phyloP scores from a whole-genome alignment of 257 asterid genomes.

The Primulina tabacum region DNA sequence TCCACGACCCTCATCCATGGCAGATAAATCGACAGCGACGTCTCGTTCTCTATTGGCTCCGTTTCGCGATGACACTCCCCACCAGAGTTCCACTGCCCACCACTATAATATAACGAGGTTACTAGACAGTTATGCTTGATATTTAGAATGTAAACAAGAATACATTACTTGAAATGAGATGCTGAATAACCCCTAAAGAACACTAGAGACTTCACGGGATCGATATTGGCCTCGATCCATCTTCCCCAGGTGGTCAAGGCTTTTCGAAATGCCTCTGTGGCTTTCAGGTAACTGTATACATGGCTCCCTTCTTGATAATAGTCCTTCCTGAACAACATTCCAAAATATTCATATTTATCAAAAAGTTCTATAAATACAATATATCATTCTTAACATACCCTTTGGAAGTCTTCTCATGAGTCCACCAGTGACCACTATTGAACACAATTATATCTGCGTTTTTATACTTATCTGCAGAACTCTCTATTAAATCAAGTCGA shows the following conservation, averaged over 20 bases:
- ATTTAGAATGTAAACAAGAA: neutral
- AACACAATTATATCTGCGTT: conserved; percentile 58
- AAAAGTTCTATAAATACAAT: neutral
- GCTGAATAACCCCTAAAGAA: conserved; percentile 69
- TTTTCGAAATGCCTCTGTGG: conserved; percentile 56
- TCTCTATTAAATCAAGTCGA: conserved; percentile 55
- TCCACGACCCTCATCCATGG: conserved; percentile 55
- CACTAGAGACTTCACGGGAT: conserved; percentile 47
- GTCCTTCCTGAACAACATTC: conserved; percentile 47
- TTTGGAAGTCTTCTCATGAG: conserved; percentile 70
- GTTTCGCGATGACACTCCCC: conserved; percentile 67
- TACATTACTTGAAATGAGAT: conserved; percentile 58
- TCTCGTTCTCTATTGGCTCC: conserved; percentile 59
- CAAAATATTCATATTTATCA: neutral
- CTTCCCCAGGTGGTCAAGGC: conserved; percentile 75
- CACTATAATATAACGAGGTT: conserved; percentile 29
- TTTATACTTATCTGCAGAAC: conserved; percentile 49
- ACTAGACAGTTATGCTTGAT: neutral
- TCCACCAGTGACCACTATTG: conserved; percentile 92
- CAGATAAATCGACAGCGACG: conserved; percentile 49
- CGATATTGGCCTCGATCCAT: conserved; percentile 60
- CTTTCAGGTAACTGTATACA: conserved; percentile 46
- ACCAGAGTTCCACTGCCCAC: conserved; percentile 82
- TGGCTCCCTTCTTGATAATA: conserved; percentile 81
- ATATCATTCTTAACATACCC: conserved; percentile 34